Percentiles rank a stretch among this genome's conserved stretches.
Evolutionary conservation across 768 basidiomycete species (phyloP).

Genomic region (Leucosporidium yakuticum): DNA sequence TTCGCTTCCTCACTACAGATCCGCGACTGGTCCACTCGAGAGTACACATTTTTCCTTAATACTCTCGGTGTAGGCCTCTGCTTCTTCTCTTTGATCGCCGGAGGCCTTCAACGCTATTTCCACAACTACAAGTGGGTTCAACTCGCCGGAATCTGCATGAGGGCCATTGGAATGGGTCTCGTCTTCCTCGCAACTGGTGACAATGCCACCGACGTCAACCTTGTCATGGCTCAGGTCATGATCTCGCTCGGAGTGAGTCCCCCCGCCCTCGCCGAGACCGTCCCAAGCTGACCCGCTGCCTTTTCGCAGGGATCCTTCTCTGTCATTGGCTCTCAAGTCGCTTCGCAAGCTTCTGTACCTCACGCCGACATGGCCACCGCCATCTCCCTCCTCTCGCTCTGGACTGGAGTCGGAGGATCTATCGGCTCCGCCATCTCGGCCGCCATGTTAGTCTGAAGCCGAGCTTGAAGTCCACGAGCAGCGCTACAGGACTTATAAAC

Average conservation of each 20-base stretch:
- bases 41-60: background rate
- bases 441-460: background rate
- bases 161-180: slow-evolving; percentile 34
- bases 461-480: no score
- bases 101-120: slow-evolving; percentile 38
- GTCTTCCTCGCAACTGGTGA: background rate
- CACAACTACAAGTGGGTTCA: slow-evolving; percentile 44
- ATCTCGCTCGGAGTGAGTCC: background rate
- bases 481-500: no score
- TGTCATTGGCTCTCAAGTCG: slow-evolving; percentile 43
- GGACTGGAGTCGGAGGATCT: slow-evolving; percentile 41
- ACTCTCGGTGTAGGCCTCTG: slow-evolving; percentile 24
- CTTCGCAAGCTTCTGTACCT: slow-evolving; percentile 44
- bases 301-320: slow-evolving; percentile 32
- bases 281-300: background rate
- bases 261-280: background rate
- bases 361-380: slow-evolving; percentile 45
- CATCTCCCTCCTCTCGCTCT: slow-evolving; percentile 42
- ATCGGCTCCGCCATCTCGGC: slow-evolving; percentile 41
- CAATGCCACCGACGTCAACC: background rate
- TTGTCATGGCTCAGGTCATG: background rate
- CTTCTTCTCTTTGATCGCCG: slow-evolving; percentile 42
- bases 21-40: background rate
- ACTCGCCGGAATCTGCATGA: slow-evolving; percentile 38
- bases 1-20: background rate